Base-by-base conservation (phyloP, 441 rosid genomes). In the Aquilaria agallochum region DNA sequence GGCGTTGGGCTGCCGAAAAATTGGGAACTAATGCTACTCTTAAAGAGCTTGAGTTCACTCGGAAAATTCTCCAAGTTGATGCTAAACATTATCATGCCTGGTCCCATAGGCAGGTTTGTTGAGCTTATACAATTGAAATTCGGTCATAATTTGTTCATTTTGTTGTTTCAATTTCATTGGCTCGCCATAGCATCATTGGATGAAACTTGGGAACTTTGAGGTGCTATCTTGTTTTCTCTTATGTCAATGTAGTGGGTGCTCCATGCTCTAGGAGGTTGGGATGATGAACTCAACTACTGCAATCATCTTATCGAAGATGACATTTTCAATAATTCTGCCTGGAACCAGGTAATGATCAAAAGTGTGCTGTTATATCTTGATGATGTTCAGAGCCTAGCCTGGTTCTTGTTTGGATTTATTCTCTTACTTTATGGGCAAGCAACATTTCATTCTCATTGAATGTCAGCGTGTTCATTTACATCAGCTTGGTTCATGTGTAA, bases 71-170 rank as follows among this genome's bases (percentile, higher is more conserved):
- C 60, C 75, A 73, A 30, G 45, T 67, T 58, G 99, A 92, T 76
- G 88, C 97, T 64, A 95, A 89, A 71, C 84, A 95, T 65, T 95
- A 95, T 74, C 98, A 86, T 70, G 96, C 95, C 63, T 89, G 99
- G 98, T 92, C 97, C 48, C 93, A 92, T 78, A 83, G 99, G 67
- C 98, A 92, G 98, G 99, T 89, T 64, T 67, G 87, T 78, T 34
- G 36, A 58, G 44, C 14, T 44, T 46, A 9, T 20, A 20, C 20
- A 0, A 20, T 20, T 20, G 20, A 20, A 20, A 20, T 20, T 20
- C 20, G 20, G 20, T 20, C 20, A 20, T 20, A 20, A 20, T 20
- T 20, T 20, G 20, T 20, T 20, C 20, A 20, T 31, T 5, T 71
- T 15, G 20, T 30, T 36, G 58, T 2, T 15, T 60, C 1, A 20